These are phyloP conservation scores for Moringa oleifera DNA, from an alignment of 345 rosid genomes.

Conservation along the genomic window DNA sequence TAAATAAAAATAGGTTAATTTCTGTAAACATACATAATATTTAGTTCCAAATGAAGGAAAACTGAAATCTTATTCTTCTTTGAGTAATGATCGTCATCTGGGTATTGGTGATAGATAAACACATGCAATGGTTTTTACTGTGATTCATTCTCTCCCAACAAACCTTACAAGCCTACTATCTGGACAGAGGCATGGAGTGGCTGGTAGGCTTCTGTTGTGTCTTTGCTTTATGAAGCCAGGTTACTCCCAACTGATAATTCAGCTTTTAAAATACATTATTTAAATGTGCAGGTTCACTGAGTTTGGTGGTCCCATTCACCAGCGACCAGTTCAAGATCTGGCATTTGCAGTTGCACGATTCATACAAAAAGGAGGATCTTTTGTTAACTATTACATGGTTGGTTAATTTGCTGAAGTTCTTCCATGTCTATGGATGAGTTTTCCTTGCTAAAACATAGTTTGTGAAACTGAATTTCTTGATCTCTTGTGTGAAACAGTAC, in stretches of 20 bases:
- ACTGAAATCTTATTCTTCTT: neutral
- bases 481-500: slow-evolving; percentile 49
- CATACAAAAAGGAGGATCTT: slow-evolving; percentile 96
- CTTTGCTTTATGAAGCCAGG: slow-evolving; percentile 1
- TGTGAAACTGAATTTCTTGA: slow-evolving; percentile 7
- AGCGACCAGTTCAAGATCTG: slow-evolving; percentile 95
- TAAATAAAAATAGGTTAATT: neutral
- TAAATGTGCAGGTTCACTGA: slow-evolving; percentile 71
- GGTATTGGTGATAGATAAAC: slow-evolving; percentile 57
- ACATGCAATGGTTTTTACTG: slow-evolving; percentile 99
- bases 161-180: slow-evolving; percentile 86
- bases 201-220: slow-evolving; percentile 44
- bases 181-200: slow-evolving; percentile 99
- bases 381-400: slow-evolving; percentile 96
- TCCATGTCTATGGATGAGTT: neutral
- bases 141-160: slow-evolving; percentile 90
- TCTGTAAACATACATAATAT: neutral
- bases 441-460: neutral
- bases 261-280: no score
- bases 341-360: slow-evolving; percentile 94
- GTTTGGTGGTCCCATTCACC: slow-evolving; percentile 90
- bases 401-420: slow-evolving; percentile 2
- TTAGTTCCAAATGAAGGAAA: no score
- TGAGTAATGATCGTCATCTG: neutral
- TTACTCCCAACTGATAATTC: slow-evolving; percentile 2